phyloP scores from a whole-genome alignment of 306 rosid genomes.

The Cucurbita pepo region DNA sequence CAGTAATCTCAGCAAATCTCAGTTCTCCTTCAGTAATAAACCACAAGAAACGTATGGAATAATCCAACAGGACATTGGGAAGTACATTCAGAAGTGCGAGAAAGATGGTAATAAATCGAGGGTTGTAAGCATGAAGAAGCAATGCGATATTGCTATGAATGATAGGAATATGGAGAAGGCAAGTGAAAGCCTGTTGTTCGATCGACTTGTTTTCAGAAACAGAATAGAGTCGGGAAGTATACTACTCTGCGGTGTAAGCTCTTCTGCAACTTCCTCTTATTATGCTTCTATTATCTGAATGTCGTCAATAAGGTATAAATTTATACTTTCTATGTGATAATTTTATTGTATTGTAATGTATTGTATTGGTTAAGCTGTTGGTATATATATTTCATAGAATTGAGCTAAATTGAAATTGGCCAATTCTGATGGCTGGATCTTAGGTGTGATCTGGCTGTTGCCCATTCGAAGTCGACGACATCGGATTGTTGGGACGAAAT shows the following conservation, averaged over 20 bases:
- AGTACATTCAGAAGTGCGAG: slow-evolving; percentile 40
- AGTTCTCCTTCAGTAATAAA: slow-evolving; percentile 47
- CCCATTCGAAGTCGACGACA: too few species aligned
- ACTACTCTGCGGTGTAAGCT: slow-evolving; percentile 40
- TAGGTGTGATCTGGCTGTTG: neutral
- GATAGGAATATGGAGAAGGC: slow-evolving; percentile 25
- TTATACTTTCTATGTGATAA: too few species aligned
- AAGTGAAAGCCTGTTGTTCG: slow-evolving; percentile 37
- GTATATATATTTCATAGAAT: neutral
- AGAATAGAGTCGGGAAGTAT: slow-evolving; percentile 51
- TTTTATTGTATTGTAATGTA: neutral
- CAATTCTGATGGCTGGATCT: too few species aligned
- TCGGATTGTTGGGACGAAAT: too few species aligned
- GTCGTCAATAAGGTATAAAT: neutral
- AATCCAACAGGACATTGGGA: slow-evolving; percentile 34
- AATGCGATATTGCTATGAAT: slow-evolving; percentile 11
- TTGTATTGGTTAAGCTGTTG: neutral
- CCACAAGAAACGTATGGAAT: slow-evolving; percentile 22
- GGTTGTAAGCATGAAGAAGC: slow-evolving; percentile 19
- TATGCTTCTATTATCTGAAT: slow-evolving; percentile 12
- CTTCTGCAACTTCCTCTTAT: slow-evolving; percentile 13
- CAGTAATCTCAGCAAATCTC: slow-evolving; percentile 19
- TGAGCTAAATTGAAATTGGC: neutral
- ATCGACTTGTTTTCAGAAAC: slow-evolving; percentile 30
- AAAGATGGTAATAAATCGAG: slow-evolving; percentile 19